These are phyloP conservation scores for Taiozyma sp. DNA, from an alignment of 1,139 yeast species.

Conservation along the genomic window DNA sequence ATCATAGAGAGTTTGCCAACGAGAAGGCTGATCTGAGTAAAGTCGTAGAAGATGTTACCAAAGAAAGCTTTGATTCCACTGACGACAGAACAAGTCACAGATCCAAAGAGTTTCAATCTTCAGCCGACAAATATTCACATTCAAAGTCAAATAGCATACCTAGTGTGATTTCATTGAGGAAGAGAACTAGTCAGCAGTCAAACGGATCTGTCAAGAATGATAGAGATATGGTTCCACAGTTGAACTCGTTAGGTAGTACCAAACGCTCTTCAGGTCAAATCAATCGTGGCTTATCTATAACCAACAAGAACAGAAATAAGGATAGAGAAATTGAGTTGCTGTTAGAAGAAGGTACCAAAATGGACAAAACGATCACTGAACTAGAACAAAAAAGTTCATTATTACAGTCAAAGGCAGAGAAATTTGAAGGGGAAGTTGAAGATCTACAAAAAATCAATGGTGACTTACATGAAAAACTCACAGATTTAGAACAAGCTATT, in stretches of 20 bases:
- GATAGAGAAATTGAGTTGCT: conserved; percentile 33
- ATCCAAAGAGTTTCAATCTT: neutral
- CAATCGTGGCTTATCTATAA: conserved; percentile 20
- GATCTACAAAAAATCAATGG: conserved; percentile 18
- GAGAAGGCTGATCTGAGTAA: conserved; percentile 38
- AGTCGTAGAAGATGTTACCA: neutral
- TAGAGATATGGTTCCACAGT: conserved; percentile 9
- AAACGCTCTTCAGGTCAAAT: conserved; percentile 6
- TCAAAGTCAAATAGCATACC: conserved; percentile 4
- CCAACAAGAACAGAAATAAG: conserved; percentile 24
- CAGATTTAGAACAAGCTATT: conserved; percentile 13
- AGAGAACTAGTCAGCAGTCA: conserved; percentile 4
- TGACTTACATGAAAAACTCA: conserved; percentile 11
- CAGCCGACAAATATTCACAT: neutral
- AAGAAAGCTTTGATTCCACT: neutral
- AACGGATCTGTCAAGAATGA: neutral
- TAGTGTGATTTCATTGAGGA: conserved; percentile 7
- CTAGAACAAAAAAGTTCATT: conserved; percentile 27
- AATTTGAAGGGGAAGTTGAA: conserved; percentile 17
- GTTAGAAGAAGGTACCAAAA: conserved; percentile 36
- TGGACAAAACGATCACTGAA: conserved; percentile 35
- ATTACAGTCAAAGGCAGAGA: conserved; percentile 21
- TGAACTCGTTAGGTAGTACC: conserved; percentile 3
- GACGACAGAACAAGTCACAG: neutral
- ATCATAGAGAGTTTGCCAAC: conserved; percentile 1